Evolutionary conservation across 257 asterid genomes (phyloP).

Genomic region (Coffea canephora): DNA sequence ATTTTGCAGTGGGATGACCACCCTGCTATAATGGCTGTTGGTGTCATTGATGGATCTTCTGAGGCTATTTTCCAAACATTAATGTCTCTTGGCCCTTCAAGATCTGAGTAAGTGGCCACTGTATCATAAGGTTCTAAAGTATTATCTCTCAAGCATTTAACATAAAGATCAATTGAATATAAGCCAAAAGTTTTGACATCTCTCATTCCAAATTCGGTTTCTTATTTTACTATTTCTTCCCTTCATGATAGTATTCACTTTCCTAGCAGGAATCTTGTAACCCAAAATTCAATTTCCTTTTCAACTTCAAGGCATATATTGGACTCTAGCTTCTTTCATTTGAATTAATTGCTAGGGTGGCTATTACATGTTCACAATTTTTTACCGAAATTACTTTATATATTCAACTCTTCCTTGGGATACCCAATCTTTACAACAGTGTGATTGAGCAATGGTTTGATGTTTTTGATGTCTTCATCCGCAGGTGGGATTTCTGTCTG

Average conservation of each 20-base stretch:
- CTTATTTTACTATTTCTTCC: neutral
- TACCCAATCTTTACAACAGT: neutral
- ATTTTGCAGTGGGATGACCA: slow-evolving; percentile 72
- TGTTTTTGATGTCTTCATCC: neutral
- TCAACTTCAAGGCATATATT: too few species aligned
- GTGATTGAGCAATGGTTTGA: neutral
- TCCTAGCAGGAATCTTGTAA: neutral
- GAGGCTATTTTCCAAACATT: slow-evolving; percentile 77
- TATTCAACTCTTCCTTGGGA: neutral
- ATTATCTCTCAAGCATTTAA: neutral
- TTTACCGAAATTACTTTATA: neutral
- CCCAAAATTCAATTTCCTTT: too few species aligned
- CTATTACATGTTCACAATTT: neutral
- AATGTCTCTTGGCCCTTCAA: slow-evolving; percentile 82
- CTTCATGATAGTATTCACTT: neutral
- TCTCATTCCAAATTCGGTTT: neutral
- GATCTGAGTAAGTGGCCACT: slow-evolving; percentile 70
- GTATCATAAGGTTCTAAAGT: neutral
- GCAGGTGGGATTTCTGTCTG: slow-evolving; percentile 98
- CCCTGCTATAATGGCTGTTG: slow-evolving; percentile 97
- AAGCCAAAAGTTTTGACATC: neutral
- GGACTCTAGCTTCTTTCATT: neutral
- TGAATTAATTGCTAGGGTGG: too few species aligned
- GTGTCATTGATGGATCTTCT: slow-evolving; percentile 68
- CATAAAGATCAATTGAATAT: neutral